These are phyloP conservation scores for Aegilops speltoides DNA, from an alignment of 176 grass and related monocot genomes.

Conservation along the genomic window DNA sequence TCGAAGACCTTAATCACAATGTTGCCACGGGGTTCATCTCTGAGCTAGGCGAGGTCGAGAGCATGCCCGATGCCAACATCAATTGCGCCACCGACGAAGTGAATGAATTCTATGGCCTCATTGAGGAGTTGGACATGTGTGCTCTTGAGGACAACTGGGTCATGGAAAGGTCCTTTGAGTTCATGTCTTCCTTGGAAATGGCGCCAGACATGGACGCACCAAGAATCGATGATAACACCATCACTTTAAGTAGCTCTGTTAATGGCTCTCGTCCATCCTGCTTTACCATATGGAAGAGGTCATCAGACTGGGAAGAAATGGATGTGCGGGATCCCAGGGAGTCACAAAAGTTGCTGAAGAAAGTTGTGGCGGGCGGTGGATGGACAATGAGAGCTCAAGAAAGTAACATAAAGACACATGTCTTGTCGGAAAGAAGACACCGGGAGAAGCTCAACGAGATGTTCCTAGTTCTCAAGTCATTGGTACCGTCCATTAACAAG, in stretches of 20 bases:
- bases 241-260: neutral
- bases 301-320: neutral
- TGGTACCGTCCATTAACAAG: conserved; percentile 76
- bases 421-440: conserved; percentile 65
- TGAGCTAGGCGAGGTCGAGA: neutral
- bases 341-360: conserved; percentile 78
- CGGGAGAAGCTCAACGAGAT: conserved; percentile 85
- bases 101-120: conserved; percentile 38
- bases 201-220: neutral
- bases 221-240: neutral
- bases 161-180: conserved; percentile 36
- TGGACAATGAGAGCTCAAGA: conserved; percentile 36
- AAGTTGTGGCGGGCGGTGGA: conserved; percentile 29
- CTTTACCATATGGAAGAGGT: conserved; percentile 54
- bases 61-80: neutral
- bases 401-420: conserved; percentile 43
- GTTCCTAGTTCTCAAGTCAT: conserved; percentile 59
- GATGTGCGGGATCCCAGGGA: neutral
- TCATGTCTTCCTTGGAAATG: conserved; percentile 4
- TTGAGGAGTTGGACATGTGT: conserved; percentile 38
- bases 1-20: conserved; percentile 22
- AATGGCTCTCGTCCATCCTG: conserved; percentile 33
- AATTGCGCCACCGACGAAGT: conserved; percentile 7
- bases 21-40: neutral
- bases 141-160: conserved; percentile 40